Base-by-base conservation (phyloP, 176 grass and related monocot genomes). In the Melocanna baccifera region DNA sequence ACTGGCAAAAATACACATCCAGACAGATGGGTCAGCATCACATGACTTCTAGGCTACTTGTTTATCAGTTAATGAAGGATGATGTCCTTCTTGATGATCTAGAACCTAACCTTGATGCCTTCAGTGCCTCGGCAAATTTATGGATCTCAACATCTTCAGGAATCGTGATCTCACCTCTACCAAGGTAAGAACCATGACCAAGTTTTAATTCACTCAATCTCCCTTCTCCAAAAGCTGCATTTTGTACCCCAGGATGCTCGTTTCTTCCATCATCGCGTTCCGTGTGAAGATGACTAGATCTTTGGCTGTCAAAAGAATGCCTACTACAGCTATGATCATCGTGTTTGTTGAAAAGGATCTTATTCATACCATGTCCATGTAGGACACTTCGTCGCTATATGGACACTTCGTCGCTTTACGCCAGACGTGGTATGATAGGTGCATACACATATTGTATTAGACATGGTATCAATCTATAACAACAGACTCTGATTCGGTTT, bases 81-180 rank as follows among this genome's bases (percentile, higher is more conserved):
- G 85, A 29, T 2, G 88, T 84, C 64, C 67, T 88, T 83, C 88
- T 76, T 37, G 30, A 90, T 37, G 86, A 72, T 48, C 71, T 86
- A 53, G 70, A 84, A 56, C 50, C 43, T 39, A 48, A 45, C 79
- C 88, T 86, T 55, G 90, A 81, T 62, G 65, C 84, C 62, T 69
- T 71, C 43, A 92, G 61, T 36, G 83, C 93, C 61, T 88, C 83
- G 0, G 93, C 93, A 42, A 88, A 89, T 79, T 95, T 95, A 65
- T 75, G 87, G 19, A 95, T 80, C 83, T 90, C 83, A 1, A 39
- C 67, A 67, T 81, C 55, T 68, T 92, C 93, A 58, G 90, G 76
- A 78, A 81, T 82, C 0, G 71, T 78, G n/a, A 28, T 37, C 41
- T 73, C 40, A 63, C 55, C 51, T 6, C 16, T 76, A 18, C 77